phyloP scores from a whole-genome alignment of 1,139 yeast species.

The Hyphopichia buzzinii region DNA sequence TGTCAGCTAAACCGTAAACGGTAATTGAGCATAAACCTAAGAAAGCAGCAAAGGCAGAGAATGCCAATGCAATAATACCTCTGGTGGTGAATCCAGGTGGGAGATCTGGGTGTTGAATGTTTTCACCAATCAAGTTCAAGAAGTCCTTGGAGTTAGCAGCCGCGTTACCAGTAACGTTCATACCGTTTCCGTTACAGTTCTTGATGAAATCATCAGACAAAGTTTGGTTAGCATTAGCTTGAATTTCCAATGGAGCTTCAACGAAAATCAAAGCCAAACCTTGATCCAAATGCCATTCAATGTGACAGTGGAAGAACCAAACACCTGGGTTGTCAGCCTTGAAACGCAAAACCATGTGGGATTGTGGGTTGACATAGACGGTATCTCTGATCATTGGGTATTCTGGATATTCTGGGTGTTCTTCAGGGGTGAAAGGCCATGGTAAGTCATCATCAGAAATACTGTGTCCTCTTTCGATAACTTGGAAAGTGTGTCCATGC shows the following conservation, averaged over 20 bases:
- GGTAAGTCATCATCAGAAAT: slow-evolving; percentile 53
- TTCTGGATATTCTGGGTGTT: slow-evolving; percentile 57
- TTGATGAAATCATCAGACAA: slow-evolving; percentile 47
- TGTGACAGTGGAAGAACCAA: slow-evolving; percentile 93
- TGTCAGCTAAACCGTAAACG: slow-evolving; percentile 65
- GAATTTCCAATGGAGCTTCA: slow-evolving; percentile 67
- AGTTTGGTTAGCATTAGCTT: slow-evolving; percentile 32
- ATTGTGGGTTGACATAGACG: slow-evolving; percentile 60
- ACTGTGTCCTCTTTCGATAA: slow-evolving; percentile 57
- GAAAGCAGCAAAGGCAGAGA: slow-evolving; percentile 57
- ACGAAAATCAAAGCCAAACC: slow-evolving; percentile 73
- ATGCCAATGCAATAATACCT: slow-evolving; percentile 62
- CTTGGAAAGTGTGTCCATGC: slow-evolving; percentile 84
- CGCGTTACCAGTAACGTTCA: slow-evolving; percentile 62
- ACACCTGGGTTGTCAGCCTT: slow-evolving; percentile 85
- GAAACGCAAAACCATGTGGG: slow-evolving; percentile 64
- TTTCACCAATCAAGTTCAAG: slow-evolving; percentile 57
- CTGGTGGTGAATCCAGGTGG: slow-evolving; percentile 69
- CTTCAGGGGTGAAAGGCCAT: slow-evolving; percentile 44
- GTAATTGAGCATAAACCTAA: slow-evolving; percentile 57
- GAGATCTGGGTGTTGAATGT: slow-evolving; percentile 51
- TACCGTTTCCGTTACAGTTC: slow-evolving; percentile 45
- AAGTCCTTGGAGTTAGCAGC: slow-evolving; percentile 56
- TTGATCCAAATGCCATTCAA: slow-evolving; percentile 91
- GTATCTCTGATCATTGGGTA: slow-evolving; percentile 67